phyloP scores from a whole-genome alignment of 345 rosid genomes.

The Combretum micranthum region DNA sequence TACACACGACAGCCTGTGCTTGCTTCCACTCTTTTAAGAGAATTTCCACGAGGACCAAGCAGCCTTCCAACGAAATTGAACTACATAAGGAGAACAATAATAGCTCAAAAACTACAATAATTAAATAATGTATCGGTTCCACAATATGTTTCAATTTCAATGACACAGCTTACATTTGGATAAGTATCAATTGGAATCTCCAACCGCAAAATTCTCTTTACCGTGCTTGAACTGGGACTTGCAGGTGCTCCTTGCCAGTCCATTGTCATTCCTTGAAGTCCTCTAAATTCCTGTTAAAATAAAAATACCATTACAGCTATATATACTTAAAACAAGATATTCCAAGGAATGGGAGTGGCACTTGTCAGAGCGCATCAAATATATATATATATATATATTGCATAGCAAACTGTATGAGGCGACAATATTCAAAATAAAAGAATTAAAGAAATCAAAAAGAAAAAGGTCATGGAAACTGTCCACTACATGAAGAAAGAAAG shows the following conservation, averaged over 20 bases:
- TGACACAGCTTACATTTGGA: slow-evolving; percentile 46
- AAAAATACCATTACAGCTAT: neutral
- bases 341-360: too few species aligned
- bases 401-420: too few species aligned
- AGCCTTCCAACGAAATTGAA: slow-evolving; percentile 98
- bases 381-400: too few species aligned
- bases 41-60: slow-evolving; percentile 97
- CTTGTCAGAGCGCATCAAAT: too few species aligned
- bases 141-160: slow-evolving; percentile 1
- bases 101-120: neutral
- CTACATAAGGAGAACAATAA: slow-evolving; percentile 20
- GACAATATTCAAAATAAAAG: neutral
- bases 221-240: slow-evolving; percentile 85
- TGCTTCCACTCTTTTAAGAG: slow-evolving; percentile 93
- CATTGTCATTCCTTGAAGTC: slow-evolving; percentile 92
- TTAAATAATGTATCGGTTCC: neutral
- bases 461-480: too few species aligned
- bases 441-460: too few species aligned
- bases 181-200: slow-evolving; percentile 96
- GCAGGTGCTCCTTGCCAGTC: slow-evolving; percentile 99
- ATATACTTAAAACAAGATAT: too few species aligned
- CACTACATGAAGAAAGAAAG: too few species aligned
- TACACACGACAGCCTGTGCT: slow-evolving; percentile 95
- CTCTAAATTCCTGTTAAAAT: slow-evolving; percentile 58
- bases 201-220: slow-evolving; percentile 93